Conservation (phyloP, 768 basidiomycete genomes). For the Rhizopogon salebrosus region DNA sequence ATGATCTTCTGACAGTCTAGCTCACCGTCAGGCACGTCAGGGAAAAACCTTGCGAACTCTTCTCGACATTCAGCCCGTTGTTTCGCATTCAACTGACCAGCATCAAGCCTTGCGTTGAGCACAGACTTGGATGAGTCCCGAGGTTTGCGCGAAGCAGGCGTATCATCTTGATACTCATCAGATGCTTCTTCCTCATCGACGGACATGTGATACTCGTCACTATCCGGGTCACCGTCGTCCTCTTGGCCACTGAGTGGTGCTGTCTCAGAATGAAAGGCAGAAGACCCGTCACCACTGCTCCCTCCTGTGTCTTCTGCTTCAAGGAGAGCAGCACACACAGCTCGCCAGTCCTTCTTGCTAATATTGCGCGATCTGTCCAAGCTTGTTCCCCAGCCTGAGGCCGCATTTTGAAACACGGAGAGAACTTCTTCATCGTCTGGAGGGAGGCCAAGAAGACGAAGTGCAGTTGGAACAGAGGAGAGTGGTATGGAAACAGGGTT, state of each 20-base stretch:
- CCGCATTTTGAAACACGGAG: slow-evolving; percentile 69
- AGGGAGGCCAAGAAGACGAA: slow-evolving; percentile 58
- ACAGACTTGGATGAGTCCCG: not conserved
- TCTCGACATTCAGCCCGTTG: slow-evolving; percentile 51
- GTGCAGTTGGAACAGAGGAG: slow-evolving; percentile 52
- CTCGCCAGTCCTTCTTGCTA: slow-evolving; percentile 68
- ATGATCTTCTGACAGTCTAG: slow-evolving; percentile 50
- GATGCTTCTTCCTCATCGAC: slow-evolving; percentile 21
- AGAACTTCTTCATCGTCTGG: slow-evolving; percentile 73
- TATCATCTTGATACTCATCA: slow-evolving; percentile 23
- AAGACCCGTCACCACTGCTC: slow-evolving; percentile 10
- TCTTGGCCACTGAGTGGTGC: slow-evolving; percentile 5
- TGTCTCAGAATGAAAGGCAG: slow-evolving; percentile 13
- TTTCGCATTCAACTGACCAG: slow-evolving; percentile 38
- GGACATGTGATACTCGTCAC: slow-evolving; percentile 21
- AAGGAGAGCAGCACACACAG: slow-evolving; percentile 73
- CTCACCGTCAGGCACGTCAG: slow-evolving; percentile 39
- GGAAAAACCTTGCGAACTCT: slow-evolving; percentile 74
- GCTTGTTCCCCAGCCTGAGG: slow-evolving; percentile 58
- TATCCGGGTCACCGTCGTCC: slow-evolving; percentile 25
- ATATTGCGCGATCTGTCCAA: slow-evolving; percentile 34
- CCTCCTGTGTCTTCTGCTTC: slow-evolving; percentile 33
- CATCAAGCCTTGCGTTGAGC: not conserved
- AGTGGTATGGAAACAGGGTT: slow-evolving; percentile 40
- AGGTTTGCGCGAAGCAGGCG: slow-evolving; percentile 3